Conservation (phyloP, 139 green algal species). For the Closterium sp. region DNA sequence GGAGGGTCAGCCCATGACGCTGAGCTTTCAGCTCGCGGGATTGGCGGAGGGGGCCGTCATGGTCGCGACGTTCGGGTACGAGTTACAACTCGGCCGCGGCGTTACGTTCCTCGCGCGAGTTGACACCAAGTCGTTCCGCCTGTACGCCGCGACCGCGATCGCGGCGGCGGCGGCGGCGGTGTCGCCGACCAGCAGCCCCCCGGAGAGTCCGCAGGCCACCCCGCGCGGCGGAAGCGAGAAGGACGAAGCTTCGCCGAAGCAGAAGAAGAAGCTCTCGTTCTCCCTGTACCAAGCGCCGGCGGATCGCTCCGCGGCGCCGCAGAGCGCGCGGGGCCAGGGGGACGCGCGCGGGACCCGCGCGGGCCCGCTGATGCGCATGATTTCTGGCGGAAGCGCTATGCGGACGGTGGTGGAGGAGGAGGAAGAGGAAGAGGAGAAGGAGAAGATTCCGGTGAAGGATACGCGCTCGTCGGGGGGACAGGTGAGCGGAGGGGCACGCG, state of each 20-base stretch:
- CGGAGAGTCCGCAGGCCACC: neutral
- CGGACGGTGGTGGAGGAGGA: constrained; percentile 10
- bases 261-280: neutral
- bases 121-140: neutral
- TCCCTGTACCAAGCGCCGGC: neutral
- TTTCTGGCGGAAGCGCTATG: neutral
- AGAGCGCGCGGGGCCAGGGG: neutral
- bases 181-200: neutral
- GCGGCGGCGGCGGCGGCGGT: neutral
- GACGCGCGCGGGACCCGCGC: neutral
- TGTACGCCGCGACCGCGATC: neutral
- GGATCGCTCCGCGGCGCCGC: neutral
- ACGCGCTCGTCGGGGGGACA: neutral
- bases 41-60: constrained; percentile 15
- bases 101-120: neutral
- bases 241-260: neutral
- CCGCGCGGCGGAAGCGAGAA: neutral
- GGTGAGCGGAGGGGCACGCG: neutral
- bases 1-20: constrained; percentile 9
- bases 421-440: neutral
- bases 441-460: neutral
- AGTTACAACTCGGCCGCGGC: constrained; percentile 1
- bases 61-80: constrained; percentile 44
- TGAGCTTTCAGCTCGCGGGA: constrained; percentile 24
- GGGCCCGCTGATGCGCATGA: neutral